Conservation (phyloP, 139 green algal genomes). For the Tetraselmis striata region DNA sequence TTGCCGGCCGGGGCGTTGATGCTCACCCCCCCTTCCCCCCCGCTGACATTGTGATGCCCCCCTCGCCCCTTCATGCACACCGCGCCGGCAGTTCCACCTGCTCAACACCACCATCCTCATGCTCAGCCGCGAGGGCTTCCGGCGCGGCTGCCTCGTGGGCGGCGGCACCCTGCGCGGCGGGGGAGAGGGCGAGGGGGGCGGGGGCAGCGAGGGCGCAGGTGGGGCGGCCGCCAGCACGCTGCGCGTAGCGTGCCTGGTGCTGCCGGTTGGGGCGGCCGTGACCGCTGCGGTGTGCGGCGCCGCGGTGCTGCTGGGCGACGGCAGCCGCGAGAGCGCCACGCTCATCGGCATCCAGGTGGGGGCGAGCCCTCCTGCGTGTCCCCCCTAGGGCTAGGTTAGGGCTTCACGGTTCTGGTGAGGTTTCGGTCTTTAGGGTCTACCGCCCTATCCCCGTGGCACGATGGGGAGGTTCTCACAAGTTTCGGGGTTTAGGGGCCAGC, state of each 20-base stretch:
- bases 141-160: constrained; percentile 52
- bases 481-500: too few species aligned
- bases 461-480: too few species aligned
- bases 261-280: constrained; percentile 9
- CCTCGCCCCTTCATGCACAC: too few species aligned
- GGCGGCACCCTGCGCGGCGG: neutral
- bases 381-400: too few species aligned
- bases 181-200: neutral
- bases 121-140: constrained; percentile 77
- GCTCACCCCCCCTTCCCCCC: neutral
- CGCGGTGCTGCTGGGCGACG: neutral
- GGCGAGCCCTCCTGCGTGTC: neutral
- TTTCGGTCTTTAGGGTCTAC: too few species aligned
- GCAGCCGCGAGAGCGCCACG: neutral
- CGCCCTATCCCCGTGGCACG: too few species aligned
- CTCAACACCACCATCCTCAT: constrained; percentile 84
- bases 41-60: too few species aligned
- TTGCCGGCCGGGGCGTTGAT: too few species aligned
- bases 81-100: constrained; percentile 92
- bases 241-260: neutral
- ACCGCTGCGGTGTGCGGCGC: constrained; percentile 5
- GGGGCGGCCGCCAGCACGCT: constrained; percentile 2
- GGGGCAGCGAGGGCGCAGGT: constrained; percentile 7
- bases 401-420: too few species aligned
- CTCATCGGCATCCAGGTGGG: neutral